Evolutionary conservation across 768 basidiomycete genomes (phyloP).

Genomic region (Phlebiopsis gigantea): DNA sequence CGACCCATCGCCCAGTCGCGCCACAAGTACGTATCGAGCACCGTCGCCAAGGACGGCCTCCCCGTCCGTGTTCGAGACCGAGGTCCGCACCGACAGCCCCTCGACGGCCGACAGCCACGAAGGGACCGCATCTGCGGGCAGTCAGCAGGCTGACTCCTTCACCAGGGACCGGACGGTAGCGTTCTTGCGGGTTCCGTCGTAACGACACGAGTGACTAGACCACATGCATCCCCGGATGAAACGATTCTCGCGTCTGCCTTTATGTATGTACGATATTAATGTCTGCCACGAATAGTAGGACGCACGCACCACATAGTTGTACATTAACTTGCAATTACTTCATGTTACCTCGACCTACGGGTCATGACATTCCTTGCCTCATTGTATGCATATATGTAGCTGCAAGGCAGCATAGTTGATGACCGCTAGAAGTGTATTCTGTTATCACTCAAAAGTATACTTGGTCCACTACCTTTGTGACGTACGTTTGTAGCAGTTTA

Average conservation of each 20-base stretch:
- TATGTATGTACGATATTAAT: conserved; percentile 6
- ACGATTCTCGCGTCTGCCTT: background rate
- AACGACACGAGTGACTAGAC: background rate
- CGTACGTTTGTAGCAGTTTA: too few relatives aligned
- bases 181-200: background rate
- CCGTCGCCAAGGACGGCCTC: conserved; percentile 12
- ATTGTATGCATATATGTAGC: too few relatives aligned
- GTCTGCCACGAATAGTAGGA: background rate
- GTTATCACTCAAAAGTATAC: too few relatives aligned
- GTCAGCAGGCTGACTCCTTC: background rate
- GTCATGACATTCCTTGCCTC: too few relatives aligned
- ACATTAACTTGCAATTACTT: background rate
- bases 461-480: too few relatives aligned
- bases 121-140: background rate
- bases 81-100: conserved; percentile 11
- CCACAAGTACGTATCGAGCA: conserved; percentile 8
- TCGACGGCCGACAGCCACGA: background rate
- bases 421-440: too few relatives aligned
- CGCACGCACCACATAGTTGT: background rate
- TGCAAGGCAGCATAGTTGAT: too few relatives aligned
- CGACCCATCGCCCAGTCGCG: conserved; percentile 4
- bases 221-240: background rate
- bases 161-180: background rate
- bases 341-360: too few relatives aligned
- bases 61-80: conserved; percentile 8